Percentiles rank a stretch among this genome's conserved stretches.
phyloP scores from a whole-genome alignment of 1,139 yeast species.

The Spathaspora jeffriesii region DNA sequence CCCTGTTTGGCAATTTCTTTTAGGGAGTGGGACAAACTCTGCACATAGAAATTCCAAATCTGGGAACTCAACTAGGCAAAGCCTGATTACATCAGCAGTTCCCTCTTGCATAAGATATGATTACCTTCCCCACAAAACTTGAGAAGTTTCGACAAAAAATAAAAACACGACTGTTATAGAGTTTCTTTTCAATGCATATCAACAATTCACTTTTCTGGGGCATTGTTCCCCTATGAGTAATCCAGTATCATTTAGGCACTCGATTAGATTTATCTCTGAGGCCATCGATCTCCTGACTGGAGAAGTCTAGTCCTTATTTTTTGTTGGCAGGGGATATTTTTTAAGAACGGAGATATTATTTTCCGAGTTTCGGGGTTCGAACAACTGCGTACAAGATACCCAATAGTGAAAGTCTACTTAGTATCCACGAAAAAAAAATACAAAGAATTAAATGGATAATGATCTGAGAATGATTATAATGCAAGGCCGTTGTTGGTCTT shows the following conservation, averaged over 20 bases:
- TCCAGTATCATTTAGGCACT: too few relatives aligned
- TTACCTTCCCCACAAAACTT: slow-evolving; percentile 1
- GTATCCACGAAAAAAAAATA: neutral
- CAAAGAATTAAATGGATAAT: neutral
- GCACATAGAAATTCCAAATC: neutral
- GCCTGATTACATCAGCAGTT: neutral
- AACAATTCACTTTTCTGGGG: too few relatives aligned
- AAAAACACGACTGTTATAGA: neutral
- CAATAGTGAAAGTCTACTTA: neutral
- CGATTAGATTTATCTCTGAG: too few relatives aligned
- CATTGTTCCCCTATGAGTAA: too few relatives aligned
- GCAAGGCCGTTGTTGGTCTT: neutral
- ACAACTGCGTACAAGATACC: neutral
- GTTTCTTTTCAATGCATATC: neutral
- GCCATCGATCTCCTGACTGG: neutral
- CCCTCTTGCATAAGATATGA: neutral
- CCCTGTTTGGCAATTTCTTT: neutral
- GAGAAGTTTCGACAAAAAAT: neutral
- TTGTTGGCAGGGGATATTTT: neutral
- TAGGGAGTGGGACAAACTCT: neutral
- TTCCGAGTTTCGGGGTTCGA: neutral
- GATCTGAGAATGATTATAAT: neutral
- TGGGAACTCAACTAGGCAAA: neutral
- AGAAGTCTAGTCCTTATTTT: neutral
- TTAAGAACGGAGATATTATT: neutral